phyloP scores from a whole-genome alignment of 345 rosid species.

The Iberis pinnata region DNA sequence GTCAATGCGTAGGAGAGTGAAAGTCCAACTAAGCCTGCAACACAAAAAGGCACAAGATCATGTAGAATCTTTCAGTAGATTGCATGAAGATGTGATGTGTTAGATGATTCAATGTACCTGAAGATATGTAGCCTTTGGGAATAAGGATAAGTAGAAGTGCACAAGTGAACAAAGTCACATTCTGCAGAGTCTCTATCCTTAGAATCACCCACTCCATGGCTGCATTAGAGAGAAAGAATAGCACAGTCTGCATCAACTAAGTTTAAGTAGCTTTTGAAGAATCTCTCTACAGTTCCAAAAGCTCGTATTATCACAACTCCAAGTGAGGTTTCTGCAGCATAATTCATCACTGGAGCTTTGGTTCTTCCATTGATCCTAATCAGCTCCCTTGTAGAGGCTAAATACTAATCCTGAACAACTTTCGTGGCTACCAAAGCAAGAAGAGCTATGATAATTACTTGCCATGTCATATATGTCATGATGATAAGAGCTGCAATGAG shows the following conservation, averaged over 20 bases:
- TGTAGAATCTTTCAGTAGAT: neutral
- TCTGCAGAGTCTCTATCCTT: conserved; percentile 67
- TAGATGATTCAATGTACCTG: conserved; percentile 33
- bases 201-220: conserved; percentile 75
- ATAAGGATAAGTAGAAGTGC: conserved; percentile 63
- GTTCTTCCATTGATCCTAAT: conserved; percentile 85
- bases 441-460: conserved; percentile 57
- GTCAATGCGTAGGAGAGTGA: conserved; percentile 76
- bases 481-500: conserved; percentile 36
- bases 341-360: conserved; percentile 89
- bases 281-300: conserved; percentile 54
- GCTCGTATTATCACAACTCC: conserved; percentile 84
- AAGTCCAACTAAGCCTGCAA: conserved; percentile 60
- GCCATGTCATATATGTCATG: conserved; percentile 77
- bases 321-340: conserved; percentile 77
- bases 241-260: conserved; percentile 65
- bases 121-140: conserved; percentile 52
- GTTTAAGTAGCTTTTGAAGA: conserved; percentile 47
- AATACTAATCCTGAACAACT: conserved; percentile 67
- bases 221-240: conserved; percentile 70
- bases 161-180: conserved; percentile 55
- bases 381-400: conserved; percentile 72
- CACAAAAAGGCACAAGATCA: conserved; percentile 15
- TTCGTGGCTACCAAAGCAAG: conserved; percentile 43
- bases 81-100: conserved; percentile 6